phyloP scores from a whole-genome alignment of 1,139 yeast genomes.

The Hyphopichia khmerensis region DNA sequence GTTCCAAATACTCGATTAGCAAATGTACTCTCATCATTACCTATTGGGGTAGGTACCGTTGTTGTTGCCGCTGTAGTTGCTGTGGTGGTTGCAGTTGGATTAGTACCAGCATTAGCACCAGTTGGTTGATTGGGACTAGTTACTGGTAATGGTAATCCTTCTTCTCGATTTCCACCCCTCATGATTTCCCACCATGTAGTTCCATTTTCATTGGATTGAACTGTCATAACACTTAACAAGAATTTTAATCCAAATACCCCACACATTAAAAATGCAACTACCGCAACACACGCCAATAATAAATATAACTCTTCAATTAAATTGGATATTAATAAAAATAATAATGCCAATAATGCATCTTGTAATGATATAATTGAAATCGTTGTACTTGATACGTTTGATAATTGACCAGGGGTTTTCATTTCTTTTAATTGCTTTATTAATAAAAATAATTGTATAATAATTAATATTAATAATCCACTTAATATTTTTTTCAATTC shows the following conservation, averaged over 20 bases:
- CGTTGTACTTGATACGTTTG: conserved; percentile 33
- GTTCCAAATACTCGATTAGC: conserved; percentile 62
- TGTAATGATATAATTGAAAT: conserved; percentile 65
- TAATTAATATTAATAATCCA: conserved; percentile 46
- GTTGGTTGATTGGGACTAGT: conserved; percentile 9
- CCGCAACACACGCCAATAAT: conserved; percentile 68
- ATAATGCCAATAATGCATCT: conserved; percentile 70
- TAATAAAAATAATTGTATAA: conserved; percentile 29
- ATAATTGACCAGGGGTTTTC: conserved; percentile 75
- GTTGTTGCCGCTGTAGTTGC: no score
- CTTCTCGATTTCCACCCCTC: conserved; percentile 36
- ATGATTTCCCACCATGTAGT: conserved; percentile 65
- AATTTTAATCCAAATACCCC: conserved; percentile 78
- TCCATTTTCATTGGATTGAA: conserved; percentile 73
- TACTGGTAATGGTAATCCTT: conserved; percentile 7
- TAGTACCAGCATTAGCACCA: no score
- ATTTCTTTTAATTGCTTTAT: conserved; percentile 66
- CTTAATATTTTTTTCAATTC: conserved; percentile 46
- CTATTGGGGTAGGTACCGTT: conserved; percentile 11
- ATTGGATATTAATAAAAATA: conserved; percentile 59
- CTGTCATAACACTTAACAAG: conserved; percentile 63
- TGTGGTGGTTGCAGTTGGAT: conserved; percentile 14
- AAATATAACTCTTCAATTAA: conserved; percentile 57
- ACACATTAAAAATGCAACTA: conserved; percentile 67
- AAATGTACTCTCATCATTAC: conserved; percentile 53